Percentiles rank a stretch among this genome's conserved stretches.
Evolutionary conservation across 1,284 basidiomycete genomes (phyloP).

Genomic region (Schizopora paradoxa): DNA sequence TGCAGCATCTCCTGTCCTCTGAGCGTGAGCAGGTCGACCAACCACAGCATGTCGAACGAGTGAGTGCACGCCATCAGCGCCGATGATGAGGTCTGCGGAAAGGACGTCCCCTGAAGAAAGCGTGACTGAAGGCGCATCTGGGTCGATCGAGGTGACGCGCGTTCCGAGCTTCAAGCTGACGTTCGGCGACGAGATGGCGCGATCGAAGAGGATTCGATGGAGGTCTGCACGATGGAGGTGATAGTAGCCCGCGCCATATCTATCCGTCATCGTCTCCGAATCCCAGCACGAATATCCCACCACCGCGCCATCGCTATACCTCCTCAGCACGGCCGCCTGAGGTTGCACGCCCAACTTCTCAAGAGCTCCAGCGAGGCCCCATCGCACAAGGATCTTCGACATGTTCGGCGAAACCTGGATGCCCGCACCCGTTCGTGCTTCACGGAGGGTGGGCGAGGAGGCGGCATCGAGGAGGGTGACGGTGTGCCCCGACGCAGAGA

Average conservation of each 20-base stretch:
- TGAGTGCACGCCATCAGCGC: slow-evolving; percentile 51
- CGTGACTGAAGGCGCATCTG: slow-evolving; percentile 30
- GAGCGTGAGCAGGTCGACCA: slow-evolving; percentile 33
- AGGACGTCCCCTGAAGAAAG: slow-evolving; percentile 40
- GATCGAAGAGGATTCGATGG: slow-evolving; percentile 38
- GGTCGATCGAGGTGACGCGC: slow-evolving; percentile 38
- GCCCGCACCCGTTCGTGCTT: slow-evolving; percentile 44
- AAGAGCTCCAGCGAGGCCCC: slow-evolving; percentile 44
- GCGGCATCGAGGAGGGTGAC: slow-evolving; percentile 40
- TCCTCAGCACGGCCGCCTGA: slow-evolving; percentile 36
- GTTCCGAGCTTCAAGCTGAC: slow-evolving; percentile 34
- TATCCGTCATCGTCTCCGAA: slow-evolving; percentile 31
- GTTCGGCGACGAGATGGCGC: slow-evolving; percentile 36
- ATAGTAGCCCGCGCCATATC: slow-evolving; percentile 47
- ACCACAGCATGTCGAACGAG: slow-evolving; percentile 38
- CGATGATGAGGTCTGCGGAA: slow-evolving; percentile 43
- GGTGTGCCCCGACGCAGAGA: slow-evolving; percentile 43
- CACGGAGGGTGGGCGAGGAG: slow-evolving; percentile 23
- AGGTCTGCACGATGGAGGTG: slow-evolving; percentile 53
- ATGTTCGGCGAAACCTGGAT: slow-evolving; percentile 47
- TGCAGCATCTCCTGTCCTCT: slow-evolving; percentile 36
- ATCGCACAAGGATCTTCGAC: slow-evolving; percentile 42
- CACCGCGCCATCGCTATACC: slow-evolving; percentile 41
- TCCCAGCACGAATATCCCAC: slow-evolving; percentile 43
- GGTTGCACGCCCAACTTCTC: slow-evolving; percentile 39